A percentile compares a stretch with the other conserved stretches of the same genome.
These are phyloP conservation scores for Talaromyces liani DNA, from an alignment of 495 filamentous ascomycete genomes.

Conservation along the genomic window DNA sequence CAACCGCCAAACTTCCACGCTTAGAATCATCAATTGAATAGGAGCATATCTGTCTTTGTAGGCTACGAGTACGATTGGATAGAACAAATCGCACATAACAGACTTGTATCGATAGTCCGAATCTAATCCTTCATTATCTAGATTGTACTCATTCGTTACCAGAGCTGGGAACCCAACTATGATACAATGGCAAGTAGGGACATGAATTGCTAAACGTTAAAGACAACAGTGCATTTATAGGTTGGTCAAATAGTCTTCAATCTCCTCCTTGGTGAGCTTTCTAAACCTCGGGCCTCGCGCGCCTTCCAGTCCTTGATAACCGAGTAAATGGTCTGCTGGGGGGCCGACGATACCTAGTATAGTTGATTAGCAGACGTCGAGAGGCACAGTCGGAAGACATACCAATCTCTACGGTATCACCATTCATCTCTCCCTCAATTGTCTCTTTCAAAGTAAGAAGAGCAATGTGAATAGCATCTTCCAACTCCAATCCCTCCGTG, in stretches of 20 bases:
- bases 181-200: constrained; percentile 5
- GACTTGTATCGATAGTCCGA: neutral
- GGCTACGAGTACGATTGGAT: neutral
- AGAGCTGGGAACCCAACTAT: neutral
- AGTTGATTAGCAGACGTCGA: constrained; percentile 17
- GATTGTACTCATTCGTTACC: neutral
- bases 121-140: constrained; percentile 1
- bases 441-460: constrained; percentile 97
- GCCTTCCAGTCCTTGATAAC: constrained; percentile 86
- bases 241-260: constrained; percentile 98
- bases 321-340: constrained; percentile 85
- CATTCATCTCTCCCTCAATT: constrained; percentile 98
- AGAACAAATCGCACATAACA: neutral
- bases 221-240: constrained; percentile 47
- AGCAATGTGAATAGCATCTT: constrained; percentile 98
- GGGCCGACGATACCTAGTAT: constrained; percentile 81
- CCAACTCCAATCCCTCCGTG: constrained; percentile 91
- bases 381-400: constrained; percentile 19
- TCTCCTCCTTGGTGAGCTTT: constrained; percentile 94
- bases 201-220: constrained; percentile 4
- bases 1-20: neutral
- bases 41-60: neutral
- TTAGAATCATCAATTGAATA: neutral
- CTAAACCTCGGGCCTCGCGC: constrained; percentile 87
- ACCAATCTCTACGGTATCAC: constrained; percentile 98